Evolutionary conservation across 768 basidiomycete species (phyloP).

Genomic region (Lactarius psammicola): DNA sequence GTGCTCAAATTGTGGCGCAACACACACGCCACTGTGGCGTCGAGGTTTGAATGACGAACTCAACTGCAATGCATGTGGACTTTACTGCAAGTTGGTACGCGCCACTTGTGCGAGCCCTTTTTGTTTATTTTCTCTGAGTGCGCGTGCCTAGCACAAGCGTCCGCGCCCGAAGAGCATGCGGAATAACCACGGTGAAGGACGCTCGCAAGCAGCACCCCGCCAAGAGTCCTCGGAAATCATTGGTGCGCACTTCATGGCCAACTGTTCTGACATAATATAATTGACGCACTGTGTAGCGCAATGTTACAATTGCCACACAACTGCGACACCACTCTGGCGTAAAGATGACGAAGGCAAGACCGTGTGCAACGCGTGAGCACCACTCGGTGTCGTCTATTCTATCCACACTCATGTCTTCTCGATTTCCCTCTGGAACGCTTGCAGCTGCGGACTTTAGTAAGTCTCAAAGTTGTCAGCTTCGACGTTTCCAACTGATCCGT

Average conservation of each 20-base stretch:
- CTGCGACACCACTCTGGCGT: constrained; percentile 84
- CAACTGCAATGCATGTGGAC: constrained; percentile 85
- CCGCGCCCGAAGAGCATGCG: constrained; percentile 89
- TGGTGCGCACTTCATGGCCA: constrained; percentile 46
- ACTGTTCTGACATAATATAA: constrained; percentile 4
- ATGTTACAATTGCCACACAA: constrained; percentile 89
- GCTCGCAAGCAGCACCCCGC: constrained; percentile 60
- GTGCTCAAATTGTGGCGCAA: constrained; percentile 86
- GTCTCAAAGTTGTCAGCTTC: constrained; percentile 30
- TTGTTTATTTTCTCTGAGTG: constrained; percentile 8
- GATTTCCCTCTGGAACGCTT: constrained; percentile 10
- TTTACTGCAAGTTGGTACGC: constrained; percentile 82
- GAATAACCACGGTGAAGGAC: constrained; percentile 68
- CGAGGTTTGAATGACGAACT: constrained; percentile 84
- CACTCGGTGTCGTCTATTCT: constrained; percentile 9
- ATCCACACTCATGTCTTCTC: constrained; percentile 15
- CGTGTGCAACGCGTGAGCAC: constrained; percentile 82
- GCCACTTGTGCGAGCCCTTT: constrained; percentile 8
- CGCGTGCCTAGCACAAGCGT: constrained; percentile 64
- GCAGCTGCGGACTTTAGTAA: constrained; percentile 75
- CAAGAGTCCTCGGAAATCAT: constrained; percentile 73
- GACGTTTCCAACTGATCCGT: constrained; percentile 10
- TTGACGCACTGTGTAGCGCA: constrained; percentile 47
- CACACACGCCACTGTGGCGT: constrained; percentile 85
- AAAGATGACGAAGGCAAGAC: constrained; percentile 92